Evolutionary conservation across 768 basidiomycete genomes (phyloP), one percentile per base, ranked within the genome.

Genomic region (Rhodotorula babjevae): DNA sequence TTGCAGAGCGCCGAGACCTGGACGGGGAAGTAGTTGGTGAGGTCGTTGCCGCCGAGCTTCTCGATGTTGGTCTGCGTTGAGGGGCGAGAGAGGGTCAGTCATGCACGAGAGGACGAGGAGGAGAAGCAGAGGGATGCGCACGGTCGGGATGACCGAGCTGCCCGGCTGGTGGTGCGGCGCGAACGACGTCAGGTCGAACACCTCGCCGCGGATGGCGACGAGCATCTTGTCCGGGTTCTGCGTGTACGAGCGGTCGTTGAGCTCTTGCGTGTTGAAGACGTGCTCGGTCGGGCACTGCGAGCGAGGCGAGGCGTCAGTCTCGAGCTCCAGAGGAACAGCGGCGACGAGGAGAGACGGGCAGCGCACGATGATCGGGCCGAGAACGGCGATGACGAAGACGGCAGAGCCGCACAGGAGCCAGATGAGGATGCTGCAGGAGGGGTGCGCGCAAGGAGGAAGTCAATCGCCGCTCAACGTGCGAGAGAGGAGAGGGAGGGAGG

Each of bases 1-100:
- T 91, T 90, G 81, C 96, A 99, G 19, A 99, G 85, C 3, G 95
- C 93, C 80, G 87, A 89, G 81, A 97, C 92, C 84, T 99, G 95
- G 36, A 98, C 92, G 31, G 96, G 96, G 86, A 99, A 98, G 53
- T 98, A 82, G 69, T 85, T 80, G 72, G 91, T 87, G 12, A 90
- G 85, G 49, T 87, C 83, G 21, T 84, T 80, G 19, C 96, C 95
- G 42, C 92, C 94, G 78, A 95, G 70, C 57, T 70, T 72, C 67
- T 69, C 56, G 29, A 78, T 66, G n/a, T 68, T 69, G 33, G 64
- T 69, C 67, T 68, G 64, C 18, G 10, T 2, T 2, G 21, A 10
- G 23, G 1, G 36, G 36, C n/a, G 36, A 36, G 15, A 27, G 46
- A 2, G 5, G 12, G 18, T n/a, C 6, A 25, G 14, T 23, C 31